Evolutionary conservation across 1,284 basidiomycete species (phyloP).

Genomic region (Malassezia equina): DNA sequence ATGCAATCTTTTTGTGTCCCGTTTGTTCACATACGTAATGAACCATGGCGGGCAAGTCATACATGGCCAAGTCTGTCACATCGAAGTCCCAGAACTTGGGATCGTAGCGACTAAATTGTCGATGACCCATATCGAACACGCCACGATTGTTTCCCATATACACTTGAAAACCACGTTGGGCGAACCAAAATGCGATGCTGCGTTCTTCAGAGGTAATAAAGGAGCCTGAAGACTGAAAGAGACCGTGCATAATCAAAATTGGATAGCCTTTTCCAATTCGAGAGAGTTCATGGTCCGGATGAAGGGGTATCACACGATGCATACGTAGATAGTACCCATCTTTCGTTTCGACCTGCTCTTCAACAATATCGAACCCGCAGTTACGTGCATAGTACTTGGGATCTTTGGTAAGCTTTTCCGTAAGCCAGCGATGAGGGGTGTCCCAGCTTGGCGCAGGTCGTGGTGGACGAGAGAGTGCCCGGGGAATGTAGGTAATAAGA

Average conservation of each 20-base stretch:
- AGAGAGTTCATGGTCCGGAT: slow-evolving; percentile 48
- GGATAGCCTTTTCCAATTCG: slow-evolving; percentile 52
- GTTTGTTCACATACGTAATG: slow-evolving; percentile 56
- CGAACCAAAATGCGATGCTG: slow-evolving; percentile 58
- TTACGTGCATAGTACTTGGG: slow-evolving; percentile 55
- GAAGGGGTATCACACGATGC: slow-evolving; percentile 52
- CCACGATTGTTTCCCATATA: slow-evolving; percentile 58
- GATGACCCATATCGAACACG: slow-evolving; percentile 58
- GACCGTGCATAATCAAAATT: slow-evolving; percentile 57
- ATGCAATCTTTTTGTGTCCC: slow-evolving; percentile 55
- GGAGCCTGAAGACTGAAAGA: slow-evolving; percentile 58
- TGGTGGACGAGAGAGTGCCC: slow-evolving; percentile 3
- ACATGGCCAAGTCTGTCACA: slow-evolving; percentile 57
- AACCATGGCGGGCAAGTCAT: slow-evolving; percentile 57
- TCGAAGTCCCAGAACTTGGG: slow-evolving; percentile 61
- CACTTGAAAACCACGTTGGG: slow-evolving; percentile 56
- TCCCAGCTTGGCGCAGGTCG: slow-evolving; percentile 51
- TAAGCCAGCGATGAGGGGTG: slow-evolving; percentile 51
- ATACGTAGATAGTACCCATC: slow-evolving; percentile 56
- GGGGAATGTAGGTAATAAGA: slow-evolving; percentile 23
- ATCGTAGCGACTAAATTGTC: slow-evolving; percentile 52
- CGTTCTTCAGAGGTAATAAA: slow-evolving; percentile 59
- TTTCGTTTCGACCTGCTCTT: slow-evolving; percentile 56
- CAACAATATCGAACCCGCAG: slow-evolving; percentile 56
- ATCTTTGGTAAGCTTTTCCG: slow-evolving; percentile 53